Conservation (phyloP, 1,139 yeast genomes). For the Debaryomyces sp. region DNA sequence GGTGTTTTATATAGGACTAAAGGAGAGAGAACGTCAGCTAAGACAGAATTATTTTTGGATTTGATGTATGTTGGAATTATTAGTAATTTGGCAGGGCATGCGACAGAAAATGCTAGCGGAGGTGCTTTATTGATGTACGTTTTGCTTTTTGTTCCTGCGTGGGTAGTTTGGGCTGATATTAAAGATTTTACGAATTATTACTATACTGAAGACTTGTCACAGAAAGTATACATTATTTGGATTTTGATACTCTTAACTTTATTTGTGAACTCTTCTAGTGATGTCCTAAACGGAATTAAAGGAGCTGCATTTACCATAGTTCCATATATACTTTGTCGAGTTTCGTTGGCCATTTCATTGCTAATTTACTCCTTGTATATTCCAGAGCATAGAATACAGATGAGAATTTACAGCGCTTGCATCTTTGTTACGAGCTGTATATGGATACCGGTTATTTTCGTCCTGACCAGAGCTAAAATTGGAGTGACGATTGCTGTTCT, state of each 20-base stretch:
- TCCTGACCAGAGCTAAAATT: slow-evolving; percentile 47
- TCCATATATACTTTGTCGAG: slow-evolving; percentile 51
- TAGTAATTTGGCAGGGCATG: slow-evolving; percentile 59
- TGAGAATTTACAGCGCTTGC: slow-evolving; percentile 40
- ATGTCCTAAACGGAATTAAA: slow-evolving; percentile 31
- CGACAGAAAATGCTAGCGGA: slow-evolving; percentile 55
- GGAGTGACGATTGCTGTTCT: slow-evolving; percentile 48
- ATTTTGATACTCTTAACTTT: slow-evolving; percentile 52
- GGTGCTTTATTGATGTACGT: slow-evolving; percentile 50
- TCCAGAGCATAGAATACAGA: slow-evolving; percentile 57
- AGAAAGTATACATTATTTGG: slow-evolving; percentile 57
- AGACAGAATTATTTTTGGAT: slow-evolving; percentile 62
- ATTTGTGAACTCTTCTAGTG: slow-evolving; percentile 53
- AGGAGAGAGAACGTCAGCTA: slow-evolving; percentile 55
- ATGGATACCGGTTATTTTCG: slow-evolving; percentile 53
- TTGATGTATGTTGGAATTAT: slow-evolving; percentile 67
- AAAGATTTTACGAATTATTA: slow-evolving; percentile 68
- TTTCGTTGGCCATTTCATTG: slow-evolving; percentile 38
- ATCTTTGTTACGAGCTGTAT: slow-evolving; percentile 36
- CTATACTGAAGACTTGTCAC: slow-evolving; percentile 62
- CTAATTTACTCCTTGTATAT: slow-evolving; percentile 51
- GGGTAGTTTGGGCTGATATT: slow-evolving; percentile 67
- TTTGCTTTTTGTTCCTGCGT: slow-evolving; percentile 57
- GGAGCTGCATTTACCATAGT: slow-evolving; percentile 49
- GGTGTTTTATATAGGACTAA: slow-evolving; percentile 59